Evolutionary conservation across 495 filamentous ascomycete genomes (phyloP).

Genomic region (Bacidia gigantensis): DNA sequence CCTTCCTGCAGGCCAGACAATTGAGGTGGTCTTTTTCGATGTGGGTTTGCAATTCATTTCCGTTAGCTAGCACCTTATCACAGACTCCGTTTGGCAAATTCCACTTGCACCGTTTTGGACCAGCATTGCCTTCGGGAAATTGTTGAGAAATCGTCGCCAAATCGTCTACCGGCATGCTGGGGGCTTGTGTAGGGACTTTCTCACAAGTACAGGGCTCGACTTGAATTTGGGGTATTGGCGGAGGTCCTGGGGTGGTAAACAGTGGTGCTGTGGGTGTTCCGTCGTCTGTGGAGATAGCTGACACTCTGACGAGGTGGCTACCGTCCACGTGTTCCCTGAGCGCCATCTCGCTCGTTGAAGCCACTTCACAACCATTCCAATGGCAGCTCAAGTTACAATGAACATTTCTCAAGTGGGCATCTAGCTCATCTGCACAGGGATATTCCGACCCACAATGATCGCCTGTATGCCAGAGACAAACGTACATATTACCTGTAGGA

Average conservation of each 20-base stretch:
- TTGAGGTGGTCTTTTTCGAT: slow-evolving; percentile 6
- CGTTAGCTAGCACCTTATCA: not conserved
- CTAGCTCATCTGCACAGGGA: slow-evolving; percentile 6
- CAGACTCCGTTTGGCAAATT: not conserved
- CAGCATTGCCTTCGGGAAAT: slow-evolving; percentile 3
- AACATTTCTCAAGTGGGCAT: slow-evolving; percentile 8
- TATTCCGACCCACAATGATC: slow-evolving; percentile 6
- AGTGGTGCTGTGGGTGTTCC: not conserved
- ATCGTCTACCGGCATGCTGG: no score
- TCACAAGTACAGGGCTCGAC: not conserved
- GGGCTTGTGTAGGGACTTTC: no score
- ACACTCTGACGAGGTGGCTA: slow-evolving; percentile 2
- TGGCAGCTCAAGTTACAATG: slow-evolving; percentile 9
- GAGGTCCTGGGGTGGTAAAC: not conserved
- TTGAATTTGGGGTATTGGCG: not conserved
- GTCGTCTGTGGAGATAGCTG: not conserved
- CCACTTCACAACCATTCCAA: slow-evolving; percentile 13
- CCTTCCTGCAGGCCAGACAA: not conserved
- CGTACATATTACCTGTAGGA: slow-evolving; percentile 2
- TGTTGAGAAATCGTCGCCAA: no score
- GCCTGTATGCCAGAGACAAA: slow-evolving; percentile 11
- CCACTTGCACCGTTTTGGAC: slow-evolving; percentile 1
- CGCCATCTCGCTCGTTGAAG: not conserved
- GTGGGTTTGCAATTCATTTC: slow-evolving; percentile 12
- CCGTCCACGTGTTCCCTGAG: slow-evolving; percentile 11